Evolutionary conservation across 768 basidiomycete species (phyloP).

Genomic region (Rhodotorula sphaerocarpa): DNA sequence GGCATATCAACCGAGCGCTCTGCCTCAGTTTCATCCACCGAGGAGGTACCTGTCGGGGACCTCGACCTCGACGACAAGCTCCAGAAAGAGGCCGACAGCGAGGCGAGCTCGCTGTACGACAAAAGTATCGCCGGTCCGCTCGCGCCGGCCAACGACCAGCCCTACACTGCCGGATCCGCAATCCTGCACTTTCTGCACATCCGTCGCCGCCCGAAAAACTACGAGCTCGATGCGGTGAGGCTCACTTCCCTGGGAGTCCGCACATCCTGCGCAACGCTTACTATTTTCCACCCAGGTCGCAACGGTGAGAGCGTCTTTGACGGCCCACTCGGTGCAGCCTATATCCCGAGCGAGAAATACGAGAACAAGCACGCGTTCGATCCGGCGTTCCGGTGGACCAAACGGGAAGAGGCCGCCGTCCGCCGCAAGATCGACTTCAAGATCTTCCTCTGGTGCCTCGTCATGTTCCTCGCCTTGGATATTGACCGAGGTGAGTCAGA

Average conservation of each 20-base stretch:
- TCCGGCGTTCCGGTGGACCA: constrained; percentile 43
- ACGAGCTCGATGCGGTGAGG: constrained; percentile 22
- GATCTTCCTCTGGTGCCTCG: constrained; percentile 40
- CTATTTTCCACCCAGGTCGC: constrained; percentile 17
- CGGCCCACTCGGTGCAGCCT: constrained; percentile 18
- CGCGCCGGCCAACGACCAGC: constrained; percentile 1
- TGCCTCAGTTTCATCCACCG: not conserved
- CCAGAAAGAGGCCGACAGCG: not conserved
- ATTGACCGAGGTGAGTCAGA: constrained; percentile 3
- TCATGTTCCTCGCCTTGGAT: constrained; percentile 41
- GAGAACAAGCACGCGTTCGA: constrained; percentile 41
- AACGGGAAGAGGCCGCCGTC: constrained; percentile 40
- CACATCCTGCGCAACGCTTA: not conserved
- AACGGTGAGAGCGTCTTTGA: constrained; percentile 28
- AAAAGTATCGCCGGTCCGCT: constrained; percentile 3
- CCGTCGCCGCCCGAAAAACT: not conserved
- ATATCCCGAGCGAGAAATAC: constrained; percentile 14
- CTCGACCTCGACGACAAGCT: not conserved
- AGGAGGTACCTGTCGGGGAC: not conserved
- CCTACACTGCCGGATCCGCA: constrained; percentile 6
- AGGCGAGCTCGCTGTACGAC: constrained; percentile 14
- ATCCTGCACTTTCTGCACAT: constrained; percentile 13
- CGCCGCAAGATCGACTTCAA: constrained; percentile 39
- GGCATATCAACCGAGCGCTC: not conserved
- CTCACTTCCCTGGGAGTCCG: not conserved